Evolutionary conservation across 768 basidiomycete genomes (phyloP).

Genomic region (Mycena sanguinolenta): DNA sequence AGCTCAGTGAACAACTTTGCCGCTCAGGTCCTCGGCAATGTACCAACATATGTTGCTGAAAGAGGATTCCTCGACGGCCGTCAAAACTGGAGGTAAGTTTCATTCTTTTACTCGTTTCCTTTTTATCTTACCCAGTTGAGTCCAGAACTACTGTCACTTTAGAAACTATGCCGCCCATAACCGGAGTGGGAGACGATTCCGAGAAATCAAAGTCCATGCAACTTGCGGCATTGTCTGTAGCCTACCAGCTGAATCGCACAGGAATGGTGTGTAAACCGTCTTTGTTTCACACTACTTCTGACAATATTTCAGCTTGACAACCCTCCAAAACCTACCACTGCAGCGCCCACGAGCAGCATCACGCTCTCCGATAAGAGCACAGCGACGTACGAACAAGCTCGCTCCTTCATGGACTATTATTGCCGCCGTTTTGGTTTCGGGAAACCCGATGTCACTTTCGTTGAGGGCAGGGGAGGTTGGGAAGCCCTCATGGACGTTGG

Average conservation of each 20-base stretch:
- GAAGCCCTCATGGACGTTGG: conserved; percentile 83
- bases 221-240: conserved; percentile 81
- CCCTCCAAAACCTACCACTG: conserved; percentile 36
- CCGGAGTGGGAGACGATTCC: conserved; percentile 73
- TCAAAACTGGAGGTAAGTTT: conserved; percentile 32
- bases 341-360: conserved; percentile 32
- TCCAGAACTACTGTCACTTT: conserved; percentile 58
- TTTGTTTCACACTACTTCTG: not conserved
- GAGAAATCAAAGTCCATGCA: conserved; percentile 76
- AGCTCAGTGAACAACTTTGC: conserved; percentile 31
- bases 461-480: conserved; percentile 63
- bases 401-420: conserved; percentile 96
- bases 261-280: conserved; percentile 69
- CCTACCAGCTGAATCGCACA: conserved; percentile 74
- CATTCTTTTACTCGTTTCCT: not conserved
- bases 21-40: conserved; percentile 8
- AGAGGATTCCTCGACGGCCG: conserved; percentile 14
- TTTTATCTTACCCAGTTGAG: not conserved
- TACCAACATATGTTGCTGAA: conserved; percentile 28
- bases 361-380: conserved; percentile 72
- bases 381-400: conserved; percentile 79
- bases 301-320: conserved; percentile 53
- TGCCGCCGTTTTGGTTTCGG: conserved; percentile 83
- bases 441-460: conserved; percentile 77
- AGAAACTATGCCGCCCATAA: conserved; percentile 55